phyloP scores from a whole-genome alignment of 192 early-diverging fungal genomes.

The Rhizophagus sp. region DNA sequence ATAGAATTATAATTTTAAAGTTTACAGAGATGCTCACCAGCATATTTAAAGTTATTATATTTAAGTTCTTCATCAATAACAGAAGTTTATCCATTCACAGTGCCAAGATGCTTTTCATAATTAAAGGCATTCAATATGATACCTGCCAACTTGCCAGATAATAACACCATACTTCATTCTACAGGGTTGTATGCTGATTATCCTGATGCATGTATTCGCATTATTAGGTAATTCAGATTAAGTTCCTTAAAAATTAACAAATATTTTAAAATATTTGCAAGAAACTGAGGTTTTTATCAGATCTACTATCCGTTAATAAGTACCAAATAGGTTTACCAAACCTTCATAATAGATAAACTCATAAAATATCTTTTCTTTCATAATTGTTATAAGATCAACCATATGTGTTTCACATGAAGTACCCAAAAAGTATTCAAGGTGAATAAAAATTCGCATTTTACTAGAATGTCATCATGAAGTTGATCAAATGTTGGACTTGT shows the following conservation, averaged over 20 bases:
- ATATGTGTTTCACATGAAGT: too few relatives aligned
- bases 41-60: not conserved
- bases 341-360: not conserved
- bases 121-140: not conserved
- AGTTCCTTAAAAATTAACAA: not conserved
- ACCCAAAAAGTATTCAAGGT: too few relatives aligned
- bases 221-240: not conserved
- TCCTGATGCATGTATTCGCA: not conserved
- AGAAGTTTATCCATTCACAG: not conserved
- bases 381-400: not conserved
- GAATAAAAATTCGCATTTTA: too few relatives aligned
- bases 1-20: not conserved
- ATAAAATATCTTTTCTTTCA: not conserved
- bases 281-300: too few relatives aligned
- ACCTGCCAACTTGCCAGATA: not conserved
- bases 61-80: not conserved
- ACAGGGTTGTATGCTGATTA: not conserved
- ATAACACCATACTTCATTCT: not conserved
- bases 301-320: not conserved
- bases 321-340: not conserved
- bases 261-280: too few relatives aligned
- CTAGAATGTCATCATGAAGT: too few relatives aligned
- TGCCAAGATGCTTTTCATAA: not conserved
- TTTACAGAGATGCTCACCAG: not conserved
- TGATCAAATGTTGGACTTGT: too few relatives aligned